Conservation (phyloP, 305 asterid species). For the Plantago coronopus region DNA sequence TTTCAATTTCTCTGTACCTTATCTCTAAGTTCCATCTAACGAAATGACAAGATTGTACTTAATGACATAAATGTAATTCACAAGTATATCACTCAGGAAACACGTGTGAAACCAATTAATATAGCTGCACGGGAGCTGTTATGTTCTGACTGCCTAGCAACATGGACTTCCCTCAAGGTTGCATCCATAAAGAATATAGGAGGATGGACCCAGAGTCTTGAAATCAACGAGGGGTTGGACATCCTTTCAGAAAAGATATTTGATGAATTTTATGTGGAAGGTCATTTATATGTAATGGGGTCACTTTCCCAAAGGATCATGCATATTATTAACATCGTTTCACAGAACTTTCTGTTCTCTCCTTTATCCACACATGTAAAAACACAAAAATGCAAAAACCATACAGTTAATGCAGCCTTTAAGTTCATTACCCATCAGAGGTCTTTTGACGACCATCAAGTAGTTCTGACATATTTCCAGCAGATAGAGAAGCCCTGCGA, state of each 20-base stretch:
- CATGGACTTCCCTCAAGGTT: not conserved
- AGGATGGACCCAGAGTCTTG: no score
- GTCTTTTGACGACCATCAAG: conserved; percentile 67
- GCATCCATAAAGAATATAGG: not conserved
- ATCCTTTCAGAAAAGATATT: not conserved
- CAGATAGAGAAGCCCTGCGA: conserved; percentile 96
- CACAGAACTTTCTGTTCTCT: conserved; percentile 2
- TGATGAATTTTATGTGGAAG: not conserved
- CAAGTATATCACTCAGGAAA: conserved; percentile 14
- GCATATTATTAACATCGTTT: not conserved
- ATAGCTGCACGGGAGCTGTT: not conserved
- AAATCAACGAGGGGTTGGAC: not conserved
- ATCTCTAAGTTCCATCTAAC: conserved; percentile 18
- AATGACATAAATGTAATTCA: conserved; percentile 14
- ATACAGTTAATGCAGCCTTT: conserved; percentile 19
- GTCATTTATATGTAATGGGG: conserved; percentile 1
- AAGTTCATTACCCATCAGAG: conserved; percentile 58
- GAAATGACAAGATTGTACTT: conserved; percentile 3
- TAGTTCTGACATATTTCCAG: conserved; percentile 85
- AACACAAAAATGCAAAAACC: conserved; percentile 7
- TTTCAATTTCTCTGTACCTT: conserved; percentile 7
- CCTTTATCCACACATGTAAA: conserved; percentile 18
- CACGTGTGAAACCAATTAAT: conserved; percentile 13
- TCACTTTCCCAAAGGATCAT: conserved; percentile 1
- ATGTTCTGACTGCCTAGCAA: not conserved